Base-by-base conservation (phyloP, 2,329 filamentous ascomycete genomes). In the Paradendryphiella salina region DNA sequence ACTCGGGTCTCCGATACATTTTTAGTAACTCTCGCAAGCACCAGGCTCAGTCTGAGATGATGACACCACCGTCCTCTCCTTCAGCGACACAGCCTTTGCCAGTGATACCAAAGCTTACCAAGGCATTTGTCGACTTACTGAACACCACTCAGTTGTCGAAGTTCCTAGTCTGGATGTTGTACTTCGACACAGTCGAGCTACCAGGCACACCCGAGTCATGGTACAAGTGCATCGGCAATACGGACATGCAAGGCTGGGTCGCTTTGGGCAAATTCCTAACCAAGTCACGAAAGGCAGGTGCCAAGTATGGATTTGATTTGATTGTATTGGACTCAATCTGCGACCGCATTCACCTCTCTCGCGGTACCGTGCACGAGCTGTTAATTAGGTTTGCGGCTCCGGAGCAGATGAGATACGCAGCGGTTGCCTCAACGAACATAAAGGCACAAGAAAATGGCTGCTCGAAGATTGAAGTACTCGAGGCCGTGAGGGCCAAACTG, bases 181-280 rank as follows among this genome's bases (percentile, higher is more conserved):
- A 63, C 44, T 56, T 63, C 35, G 65, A 68, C 26, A 20, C 61
- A 15, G 60, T 66, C 6, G 51, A 61, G 21, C 40, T 61, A 20
- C 60, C 62, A 17, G 54, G 59, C 2, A 43, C 50, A 5, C 59
- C 61, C 3, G 20, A 46, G 2, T 10, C 33, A 18, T 67, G 60
- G 62, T 66, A 60, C 41, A 37, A 43, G 2, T 11, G 7, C 1
- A 55, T 63, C 32, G 20, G 47, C 9, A 21, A 46, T 0, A 56
- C 60, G 55, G 53, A 65, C 11, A 59, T 65, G 55, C 59, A 54
- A 28, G 61, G 57, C 5, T 67, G 64, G 63, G 48, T 67, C 15
- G 55, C 56, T 5, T 18, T 67, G 6, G 60, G 63, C 6, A 9
- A 26, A 0, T 62, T 56, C 20, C 21, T 66, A 11, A 26, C 28